phyloP scores from a whole-genome alignment of 305 asterid species.

The Stenogyne calaminthoides region DNA sequence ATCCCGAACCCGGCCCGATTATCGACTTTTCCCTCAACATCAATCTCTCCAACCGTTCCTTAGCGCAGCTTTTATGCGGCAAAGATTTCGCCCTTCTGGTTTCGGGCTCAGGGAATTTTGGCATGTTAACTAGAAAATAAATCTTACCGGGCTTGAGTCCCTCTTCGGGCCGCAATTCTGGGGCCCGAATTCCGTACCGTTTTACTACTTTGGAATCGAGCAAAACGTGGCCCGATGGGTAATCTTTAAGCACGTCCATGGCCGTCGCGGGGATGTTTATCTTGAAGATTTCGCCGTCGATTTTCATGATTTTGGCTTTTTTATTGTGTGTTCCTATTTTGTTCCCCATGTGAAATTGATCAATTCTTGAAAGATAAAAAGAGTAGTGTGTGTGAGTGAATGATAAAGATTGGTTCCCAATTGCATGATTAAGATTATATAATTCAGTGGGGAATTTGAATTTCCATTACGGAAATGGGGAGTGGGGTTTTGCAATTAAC shows the following conservation, averaged over 20 bases:
- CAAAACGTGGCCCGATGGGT: slow-evolving; percentile 55
- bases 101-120: slow-evolving; percentile 47
- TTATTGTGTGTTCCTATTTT: slow-evolving; percentile 39
- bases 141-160: slow-evolving; percentile 53
- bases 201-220: slow-evolving; percentile 54
- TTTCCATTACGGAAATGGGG: background rate
- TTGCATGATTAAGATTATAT: background rate
- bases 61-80: slow-evolving; percentile 33
- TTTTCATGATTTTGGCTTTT: slow-evolving; percentile 60
- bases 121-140: slow-evolving; percentile 67
- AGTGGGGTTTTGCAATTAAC: background rate
- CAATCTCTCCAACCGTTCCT: slow-evolving; percentile 52
- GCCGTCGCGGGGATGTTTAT: slow-evolving; percentile 50
- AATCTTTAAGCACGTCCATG: slow-evolving; percentile 53
- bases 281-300: slow-evolving; percentile 62
- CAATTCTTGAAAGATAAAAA: slow-evolving; percentile 15
- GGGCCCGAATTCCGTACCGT: slow-evolving; percentile 62
- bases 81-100: slow-evolving; percentile 40
- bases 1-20: slow-evolving; percentile 23
- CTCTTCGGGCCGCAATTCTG: slow-evolving; percentile 44
- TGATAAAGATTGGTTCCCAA: too few relatives aligned
- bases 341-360: slow-evolving; percentile 58
- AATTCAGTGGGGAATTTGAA: background rate
- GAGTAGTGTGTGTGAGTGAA: background rate
- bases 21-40: slow-evolving; percentile 39